Conservation (phyloP, 306 rosid species). For the Corylus americana region DNA sequence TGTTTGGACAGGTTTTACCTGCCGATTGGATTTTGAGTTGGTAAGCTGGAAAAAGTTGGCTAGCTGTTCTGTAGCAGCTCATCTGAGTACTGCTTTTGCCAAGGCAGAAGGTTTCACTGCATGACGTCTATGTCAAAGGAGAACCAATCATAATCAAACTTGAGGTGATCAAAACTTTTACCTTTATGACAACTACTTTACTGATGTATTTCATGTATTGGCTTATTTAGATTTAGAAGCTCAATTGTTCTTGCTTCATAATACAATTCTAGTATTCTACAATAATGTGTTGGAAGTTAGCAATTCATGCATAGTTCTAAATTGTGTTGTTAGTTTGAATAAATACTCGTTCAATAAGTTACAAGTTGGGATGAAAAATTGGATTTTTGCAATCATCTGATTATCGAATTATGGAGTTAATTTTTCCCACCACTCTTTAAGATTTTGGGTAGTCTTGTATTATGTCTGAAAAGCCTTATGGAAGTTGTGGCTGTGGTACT, state of each 20-base stretch:
- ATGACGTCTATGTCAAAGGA: not conserved
- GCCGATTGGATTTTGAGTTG: not conserved
- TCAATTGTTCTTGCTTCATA: not conserved
- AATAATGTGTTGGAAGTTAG: not conserved
- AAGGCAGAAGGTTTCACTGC: not conserved
- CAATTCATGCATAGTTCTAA: not conserved
- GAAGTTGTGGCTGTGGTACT: not conserved
- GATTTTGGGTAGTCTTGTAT: not conserved
- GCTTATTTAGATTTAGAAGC: not conserved
- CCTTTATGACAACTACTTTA: not conserved
- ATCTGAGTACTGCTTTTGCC: not conserved
- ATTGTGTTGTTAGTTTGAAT: not conserved
- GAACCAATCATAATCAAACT: not conserved
- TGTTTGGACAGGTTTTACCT: not conserved
- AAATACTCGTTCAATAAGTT: not conserved
- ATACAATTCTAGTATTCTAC: not conserved
- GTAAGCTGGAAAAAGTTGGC: constrained; percentile 2
- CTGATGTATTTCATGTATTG: not conserved
- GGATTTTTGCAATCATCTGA: not conserved
- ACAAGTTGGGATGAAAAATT: not conserved
- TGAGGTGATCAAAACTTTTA: not conserved
- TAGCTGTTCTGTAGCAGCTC: not conserved
- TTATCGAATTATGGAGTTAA: not conserved
- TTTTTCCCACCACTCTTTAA: not conserved
- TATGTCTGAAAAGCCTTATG: not conserved